phyloP scores from a whole-genome alignment of 2,329 filamentous ascomycete species.

The Colletotrichum magnum region DNA sequence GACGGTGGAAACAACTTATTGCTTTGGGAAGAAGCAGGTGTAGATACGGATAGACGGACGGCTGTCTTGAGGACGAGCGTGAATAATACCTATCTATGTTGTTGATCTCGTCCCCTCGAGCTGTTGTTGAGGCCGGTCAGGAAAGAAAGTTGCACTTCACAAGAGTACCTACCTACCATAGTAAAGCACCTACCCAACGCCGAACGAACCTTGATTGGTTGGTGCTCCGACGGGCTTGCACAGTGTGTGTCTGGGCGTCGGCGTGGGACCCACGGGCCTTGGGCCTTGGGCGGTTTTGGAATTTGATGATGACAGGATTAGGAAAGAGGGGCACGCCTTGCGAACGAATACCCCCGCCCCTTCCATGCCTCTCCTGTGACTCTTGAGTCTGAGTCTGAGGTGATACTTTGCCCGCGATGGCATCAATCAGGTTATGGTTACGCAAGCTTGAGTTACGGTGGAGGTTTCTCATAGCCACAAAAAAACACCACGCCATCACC shows the following conservation, averaged over 20 bases:
- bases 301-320: slow-evolving; percentile 34
- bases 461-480: no score
- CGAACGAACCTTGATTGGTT: slow-evolving; percentile 8
- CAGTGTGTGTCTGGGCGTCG: slow-evolving; percentile 37
- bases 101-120: background rate
- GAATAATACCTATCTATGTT: background rate
- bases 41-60: no score
- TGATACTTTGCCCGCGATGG: slow-evolving; percentile 12
- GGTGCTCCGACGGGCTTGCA: slow-evolving; percentile 28
- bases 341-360: slow-evolving; percentile 7
- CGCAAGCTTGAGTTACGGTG: no score
- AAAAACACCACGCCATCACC: no score
- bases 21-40: no score
- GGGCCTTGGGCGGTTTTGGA: slow-evolving; percentile 23
- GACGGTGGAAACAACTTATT: no score
- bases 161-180: slow-evolving; percentile 3
- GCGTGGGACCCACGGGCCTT: no score
- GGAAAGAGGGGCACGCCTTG: slow-evolving; percentile 37
- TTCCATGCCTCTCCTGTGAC: background rate
- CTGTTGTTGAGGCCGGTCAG: background rate
- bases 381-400: background rate
- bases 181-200: background rate
- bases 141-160: slow-evolving; percentile 22
- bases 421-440: background rate
- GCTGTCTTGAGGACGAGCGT: background rate